Percentiles rank a stretch among this genome's conserved stretches.
Conservation (phyloP, 2,329 filamentous ascomycete species). For the Alternaria dauci region DNA sequence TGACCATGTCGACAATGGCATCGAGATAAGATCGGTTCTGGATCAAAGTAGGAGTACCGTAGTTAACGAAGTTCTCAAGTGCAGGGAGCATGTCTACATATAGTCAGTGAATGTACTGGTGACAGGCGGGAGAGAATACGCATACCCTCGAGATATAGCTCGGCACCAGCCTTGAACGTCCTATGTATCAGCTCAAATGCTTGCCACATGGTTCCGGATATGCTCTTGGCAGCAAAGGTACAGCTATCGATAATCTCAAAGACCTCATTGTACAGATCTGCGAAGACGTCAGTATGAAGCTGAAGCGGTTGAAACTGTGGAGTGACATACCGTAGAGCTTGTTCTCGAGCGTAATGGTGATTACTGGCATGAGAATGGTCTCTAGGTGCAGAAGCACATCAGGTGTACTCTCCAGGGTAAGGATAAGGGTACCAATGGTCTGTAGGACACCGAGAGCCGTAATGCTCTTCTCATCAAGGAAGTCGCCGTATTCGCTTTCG, state of each 20-base stretch:
- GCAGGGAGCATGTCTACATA: conserved; percentile 88
- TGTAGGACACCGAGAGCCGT: conserved; percentile 95
- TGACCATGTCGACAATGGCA: conserved; percentile 91
- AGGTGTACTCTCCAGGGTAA: conserved; percentile 95
- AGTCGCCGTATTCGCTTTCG: conserved; percentile 85
- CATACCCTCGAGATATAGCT: conserved; percentile 84
- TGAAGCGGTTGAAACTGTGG: not conserved
- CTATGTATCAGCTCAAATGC: conserved; percentile 96
- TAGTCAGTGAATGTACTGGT: conserved; percentile 16
- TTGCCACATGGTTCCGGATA: conserved; percentile 97
- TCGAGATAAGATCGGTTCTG: conserved; percentile 87
- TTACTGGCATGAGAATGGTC: conserved; percentile 95
- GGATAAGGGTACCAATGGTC: conserved; percentile 95
- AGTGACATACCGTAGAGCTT: conserved; percentile 80
- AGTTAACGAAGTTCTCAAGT: conserved; percentile 96
- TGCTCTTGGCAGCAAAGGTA: conserved; percentile 95
- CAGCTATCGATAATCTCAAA: conserved; percentile 99
- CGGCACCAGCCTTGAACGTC: conserved; percentile 95
- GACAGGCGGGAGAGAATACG: not conserved
- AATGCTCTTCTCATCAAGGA: conserved; percentile 97
- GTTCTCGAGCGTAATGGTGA: conserved; percentile 94
- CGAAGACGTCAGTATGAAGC: conserved; percentile 28
- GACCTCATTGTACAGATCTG: conserved; percentile 94
- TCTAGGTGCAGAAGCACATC: conserved; percentile 95
- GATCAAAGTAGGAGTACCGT: conserved; percentile 79